phyloP scores from a whole-genome alignment of 2,329 filamentous ascomycete species.

The Pseudopyricularia javanii region DNA sequence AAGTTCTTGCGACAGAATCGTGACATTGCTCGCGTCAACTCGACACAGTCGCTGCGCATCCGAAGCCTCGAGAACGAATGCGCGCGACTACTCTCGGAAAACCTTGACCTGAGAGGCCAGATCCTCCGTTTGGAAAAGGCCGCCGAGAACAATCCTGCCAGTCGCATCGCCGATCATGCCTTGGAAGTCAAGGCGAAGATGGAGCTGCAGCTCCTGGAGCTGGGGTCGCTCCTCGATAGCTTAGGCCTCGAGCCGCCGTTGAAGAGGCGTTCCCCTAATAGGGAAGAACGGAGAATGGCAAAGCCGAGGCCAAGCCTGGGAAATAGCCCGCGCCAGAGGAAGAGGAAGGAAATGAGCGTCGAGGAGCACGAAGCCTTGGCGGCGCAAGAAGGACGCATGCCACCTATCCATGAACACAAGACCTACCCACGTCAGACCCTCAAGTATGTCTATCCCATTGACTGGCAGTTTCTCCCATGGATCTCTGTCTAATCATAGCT shows the following conservation, averaged over 20 bases:
- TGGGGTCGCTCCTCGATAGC: constrained; percentile 52
- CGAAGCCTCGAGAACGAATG: constrained; percentile 65
- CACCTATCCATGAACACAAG: constrained; percentile 60
- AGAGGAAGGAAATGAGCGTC: constrained; percentile 35
- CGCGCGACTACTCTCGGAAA: constrained; percentile 64
- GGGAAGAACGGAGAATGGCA: constrained; percentile 21
- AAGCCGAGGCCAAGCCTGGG: constrained; percentile 28
- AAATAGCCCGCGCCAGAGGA: constrained; percentile 40
- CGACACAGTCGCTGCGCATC: constrained; percentile 64
- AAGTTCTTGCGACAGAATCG: constrained; percentile 74
- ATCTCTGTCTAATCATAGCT: constrained; percentile 14
- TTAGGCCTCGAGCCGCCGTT: constrained; percentile 49
- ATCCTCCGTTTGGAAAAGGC: constrained; percentile 59
- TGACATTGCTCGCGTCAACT: constrained; percentile 71
- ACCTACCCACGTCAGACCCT: constrained; percentile 54
- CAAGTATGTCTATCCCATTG: constrained; percentile 36
- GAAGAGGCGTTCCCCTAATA: constrained; percentile 29
- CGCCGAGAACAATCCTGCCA: constrained; percentile 46
- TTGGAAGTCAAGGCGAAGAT: constrained; percentile 58
- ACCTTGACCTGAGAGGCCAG: constrained; percentile 59
- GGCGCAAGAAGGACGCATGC: constrained; percentile 41
- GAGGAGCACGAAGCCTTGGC: constrained; percentile 32
- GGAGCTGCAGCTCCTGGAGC: constrained; percentile 60
- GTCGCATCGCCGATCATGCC: constrained; percentile 52
- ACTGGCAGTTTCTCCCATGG: not conserved